Evolutionary conservation across 73 alveolate genomes (phyloP).

Genomic region (Loxodes magnus): DNA sequence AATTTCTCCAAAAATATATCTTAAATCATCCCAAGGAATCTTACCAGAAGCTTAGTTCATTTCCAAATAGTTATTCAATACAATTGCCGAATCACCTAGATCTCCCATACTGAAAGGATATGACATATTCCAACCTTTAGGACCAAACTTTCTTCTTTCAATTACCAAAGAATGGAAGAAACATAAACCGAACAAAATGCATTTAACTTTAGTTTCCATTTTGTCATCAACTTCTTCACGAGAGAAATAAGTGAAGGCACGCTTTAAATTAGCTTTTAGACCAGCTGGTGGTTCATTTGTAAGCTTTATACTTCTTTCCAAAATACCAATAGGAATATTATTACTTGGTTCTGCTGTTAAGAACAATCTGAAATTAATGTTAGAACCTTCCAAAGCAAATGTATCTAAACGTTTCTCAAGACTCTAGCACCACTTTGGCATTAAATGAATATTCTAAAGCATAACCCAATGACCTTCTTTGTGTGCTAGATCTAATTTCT

Average conservation of each 20-base stretch:
- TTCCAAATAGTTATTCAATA: slow-evolving; percentile 43
- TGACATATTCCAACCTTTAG: slow-evolving; percentile 99
- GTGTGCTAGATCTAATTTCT: slow-evolving; percentile 94
- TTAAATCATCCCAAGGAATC: slow-evolving; percentile 47
- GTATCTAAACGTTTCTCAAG: slow-evolving; percentile 97
- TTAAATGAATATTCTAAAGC: slow-evolving; percentile 97
- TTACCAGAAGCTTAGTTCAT: slow-evolving; percentile 20
- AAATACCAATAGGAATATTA: slow-evolving; percentile 96
- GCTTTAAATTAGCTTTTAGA: slow-evolving; percentile 95
- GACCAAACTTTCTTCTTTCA: slow-evolving; percentile 99
- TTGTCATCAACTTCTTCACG: slow-evolving; percentile 98
- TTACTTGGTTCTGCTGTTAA: slow-evolving; percentile 70
- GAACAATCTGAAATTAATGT: slow-evolving; percentile 96
- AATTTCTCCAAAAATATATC: slow-evolving; percentile 99
- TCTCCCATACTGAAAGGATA: slow-evolving; percentile 99
- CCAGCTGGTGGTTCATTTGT: slow-evolving; percentile 99
- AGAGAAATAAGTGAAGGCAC: slow-evolving; percentile 98
- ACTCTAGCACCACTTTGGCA: slow-evolving; percentile 97
- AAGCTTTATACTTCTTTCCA: slow-evolving; percentile 98
- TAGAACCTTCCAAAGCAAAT: slow-evolving; percentile 90
- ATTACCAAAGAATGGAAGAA: slow-evolving; percentile 99
- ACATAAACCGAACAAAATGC: slow-evolving; percentile 98
- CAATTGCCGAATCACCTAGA: slow-evolving; percentile 98
- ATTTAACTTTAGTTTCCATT: slow-evolving; percentile 81
- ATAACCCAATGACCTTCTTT: slow-evolving; percentile 99